Evolutionary conservation across 768 basidiomycete species (phyloP).

Genomic region (Psilocybe sp.): DNA sequence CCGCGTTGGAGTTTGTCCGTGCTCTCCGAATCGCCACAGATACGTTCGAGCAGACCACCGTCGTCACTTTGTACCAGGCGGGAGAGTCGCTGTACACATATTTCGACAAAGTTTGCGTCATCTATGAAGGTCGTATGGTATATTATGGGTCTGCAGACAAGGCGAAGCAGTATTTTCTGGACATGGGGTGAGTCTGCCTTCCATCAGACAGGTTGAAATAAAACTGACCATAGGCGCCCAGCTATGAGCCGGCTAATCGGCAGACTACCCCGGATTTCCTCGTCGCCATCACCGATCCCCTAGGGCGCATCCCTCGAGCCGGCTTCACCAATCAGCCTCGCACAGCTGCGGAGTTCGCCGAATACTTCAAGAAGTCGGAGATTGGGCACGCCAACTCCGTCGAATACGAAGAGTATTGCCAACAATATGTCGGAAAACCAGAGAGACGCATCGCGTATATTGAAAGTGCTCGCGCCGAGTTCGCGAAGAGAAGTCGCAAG

Average conservation of each 20-base stretch:
- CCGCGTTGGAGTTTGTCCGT: constrained; percentile 70
- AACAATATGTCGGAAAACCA: constrained; percentile 42
- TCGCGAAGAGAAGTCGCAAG: constrained; percentile 41
- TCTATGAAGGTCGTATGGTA: constrained; percentile 71
- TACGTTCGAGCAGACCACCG: constrained; percentile 48
- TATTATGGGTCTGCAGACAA: constrained; percentile 69
- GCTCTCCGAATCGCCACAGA: constrained; percentile 66
- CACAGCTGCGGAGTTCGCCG: constrained; percentile 19
- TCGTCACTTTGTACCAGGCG: constrained; percentile 84
- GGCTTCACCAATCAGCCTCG: constrained; percentile 44
- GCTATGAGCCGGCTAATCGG: constrained; percentile 58
- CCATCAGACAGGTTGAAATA: not conserved
- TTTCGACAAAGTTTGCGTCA: constrained; percentile 81
- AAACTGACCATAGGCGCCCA: constrained; percentile 9
- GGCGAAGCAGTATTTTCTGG: constrained; percentile 70
- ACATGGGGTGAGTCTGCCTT: constrained; percentile 38
- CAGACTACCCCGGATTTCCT: constrained; percentile 69
- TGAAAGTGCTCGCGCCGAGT: constrained; percentile 47
- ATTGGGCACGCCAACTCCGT: constrained; percentile 23
- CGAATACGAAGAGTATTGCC: constrained; percentile 54
- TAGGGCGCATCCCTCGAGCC: constrained; percentile 48
- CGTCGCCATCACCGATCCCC: constrained; percentile 59
- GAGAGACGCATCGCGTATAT: constrained; percentile 42
- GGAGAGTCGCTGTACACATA: constrained; percentile 61
- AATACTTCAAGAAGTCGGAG: no score